phyloP scores from a whole-genome alignment of 2,329 filamentous ascomycete genomes.

The Aspergillus floridensis region DNA sequence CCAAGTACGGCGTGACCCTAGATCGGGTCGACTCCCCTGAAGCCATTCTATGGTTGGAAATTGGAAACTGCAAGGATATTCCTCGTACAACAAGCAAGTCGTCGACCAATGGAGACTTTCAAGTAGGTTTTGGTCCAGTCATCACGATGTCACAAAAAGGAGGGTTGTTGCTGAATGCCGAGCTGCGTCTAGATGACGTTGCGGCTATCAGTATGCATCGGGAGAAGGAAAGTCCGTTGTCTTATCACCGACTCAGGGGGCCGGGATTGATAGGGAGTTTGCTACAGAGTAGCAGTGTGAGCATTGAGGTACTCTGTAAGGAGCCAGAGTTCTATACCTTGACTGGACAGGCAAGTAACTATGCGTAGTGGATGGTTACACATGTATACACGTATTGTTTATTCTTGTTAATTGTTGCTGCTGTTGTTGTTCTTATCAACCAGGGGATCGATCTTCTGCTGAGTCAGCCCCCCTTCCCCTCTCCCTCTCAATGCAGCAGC shows the following conservation, averaged over 20 bases:
- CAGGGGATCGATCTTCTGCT: not conserved
- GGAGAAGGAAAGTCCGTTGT: conserved; percentile 12
- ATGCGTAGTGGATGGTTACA: not conserved
- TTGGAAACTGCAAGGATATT: not conserved
- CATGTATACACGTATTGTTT: not conserved
- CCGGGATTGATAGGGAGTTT: not conserved
- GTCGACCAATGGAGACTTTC: not conserved
- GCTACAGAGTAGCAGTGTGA: too few species aligned
- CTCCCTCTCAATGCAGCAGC: conserved; percentile 2
- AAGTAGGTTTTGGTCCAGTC: not conserved
- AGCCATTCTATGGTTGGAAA: conserved; percentile 21
- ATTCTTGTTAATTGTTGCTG: not conserved
- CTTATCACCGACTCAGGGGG: conserved; percentile 2
- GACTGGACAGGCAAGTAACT: too few species aligned
- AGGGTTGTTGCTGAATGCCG: not conserved
- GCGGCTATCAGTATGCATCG: not conserved
- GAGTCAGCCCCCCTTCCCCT: not conserved
- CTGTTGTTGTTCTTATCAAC: not conserved
- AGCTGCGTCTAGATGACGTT: conserved; percentile 10
- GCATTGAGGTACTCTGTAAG: too few species aligned
- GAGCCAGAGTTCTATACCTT: too few species aligned
- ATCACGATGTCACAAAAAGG: not conserved
- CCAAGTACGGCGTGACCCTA: conserved; percentile 68
- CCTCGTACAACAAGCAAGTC: not conserved
- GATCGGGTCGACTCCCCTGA: conserved; percentile 19